Evolutionary conservation across 495 filamentous ascomycete genomes (phyloP).

Genomic region (Astrocystis sublimbata): DNA sequence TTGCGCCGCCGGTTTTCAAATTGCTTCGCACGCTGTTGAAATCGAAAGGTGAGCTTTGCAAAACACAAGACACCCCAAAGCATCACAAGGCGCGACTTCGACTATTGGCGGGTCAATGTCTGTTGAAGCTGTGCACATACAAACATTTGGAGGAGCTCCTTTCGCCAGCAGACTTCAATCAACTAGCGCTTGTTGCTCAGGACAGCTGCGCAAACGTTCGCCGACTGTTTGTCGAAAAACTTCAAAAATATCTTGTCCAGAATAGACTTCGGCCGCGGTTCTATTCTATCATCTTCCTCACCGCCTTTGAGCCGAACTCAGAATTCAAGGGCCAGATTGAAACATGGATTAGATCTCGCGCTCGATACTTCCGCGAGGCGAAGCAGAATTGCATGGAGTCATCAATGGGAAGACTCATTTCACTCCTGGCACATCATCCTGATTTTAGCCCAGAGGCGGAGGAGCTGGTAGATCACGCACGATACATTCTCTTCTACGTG

Average conservation of each 20-base stretch:
- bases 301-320: slow-evolving; percentile 80
- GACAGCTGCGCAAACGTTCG: slow-evolving; percentile 74
- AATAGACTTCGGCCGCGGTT: slow-evolving; percentile 71
- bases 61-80: slow-evolving; percentile 69
- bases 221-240: slow-evolving; percentile 71
- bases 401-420: slow-evolving; percentile 81
- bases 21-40: slow-evolving; percentile 73
- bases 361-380: slow-evolving; percentile 51
- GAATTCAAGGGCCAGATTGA: slow-evolving; percentile 69
- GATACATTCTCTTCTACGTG: slow-evolving; percentile 88
- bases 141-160: slow-evolving; percentile 77
- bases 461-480: slow-evolving; percentile 75
- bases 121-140: slow-evolving; percentile 79
- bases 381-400: slow-evolving; percentile 74
- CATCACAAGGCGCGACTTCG: slow-evolving; percentile 75
- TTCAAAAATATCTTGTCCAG: slow-evolving; percentile 82
- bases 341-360: slow-evolving; percentile 86
- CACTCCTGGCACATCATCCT: slow-evolving; percentile 89
- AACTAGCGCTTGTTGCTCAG: slow-evolving; percentile 75
- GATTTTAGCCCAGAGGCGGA: slow-evolving; percentile 73
- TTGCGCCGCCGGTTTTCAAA: slow-evolving; percentile 69
- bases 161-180: slow-evolving; percentile 70
- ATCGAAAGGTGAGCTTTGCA: slow-evolving; percentile 75
- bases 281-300: slow-evolving; percentile 84
- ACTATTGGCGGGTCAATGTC: slow-evolving; percentile 74